Percentiles rank a stretch among this genome's conserved stretches.
Evolutionary conservation across 2,329 filamentous ascomycete species (phyloP).

Genomic region (Paecilomyces dactylethromorphus): DNA sequence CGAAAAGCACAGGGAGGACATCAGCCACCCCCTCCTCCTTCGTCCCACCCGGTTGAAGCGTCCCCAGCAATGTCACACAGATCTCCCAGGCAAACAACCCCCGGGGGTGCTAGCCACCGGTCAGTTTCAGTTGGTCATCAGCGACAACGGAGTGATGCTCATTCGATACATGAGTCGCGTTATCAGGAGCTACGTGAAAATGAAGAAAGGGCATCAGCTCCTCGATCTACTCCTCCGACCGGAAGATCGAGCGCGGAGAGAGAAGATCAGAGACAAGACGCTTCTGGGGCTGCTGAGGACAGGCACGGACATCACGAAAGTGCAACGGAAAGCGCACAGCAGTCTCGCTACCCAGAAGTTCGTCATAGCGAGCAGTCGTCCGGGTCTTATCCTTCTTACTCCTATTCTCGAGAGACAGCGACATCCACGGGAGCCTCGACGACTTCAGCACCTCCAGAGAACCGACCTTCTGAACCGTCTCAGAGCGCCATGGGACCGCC

Average conservation of each 20-base stretch:
- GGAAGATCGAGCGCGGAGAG: background rate
- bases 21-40: slow-evolving; percentile 44
- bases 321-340: slow-evolving; percentile 1
- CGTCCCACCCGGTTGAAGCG: slow-evolving; percentile 41
- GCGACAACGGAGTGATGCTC: slow-evolving; percentile 8
- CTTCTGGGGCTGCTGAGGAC: background rate
- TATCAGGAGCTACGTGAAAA: background rate
- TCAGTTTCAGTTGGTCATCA: slow-evolving; percentile 2
- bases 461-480: background rate
- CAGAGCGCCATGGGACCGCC: background rate
- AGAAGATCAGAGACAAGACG: background rate
- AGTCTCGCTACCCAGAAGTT: slow-evolving; percentile 3
- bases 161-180: background rate
- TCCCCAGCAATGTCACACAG: background rate
- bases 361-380: background rate
- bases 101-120: background rate
- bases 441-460: background rate
- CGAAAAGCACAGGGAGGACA: slow-evolving; percentile 63
- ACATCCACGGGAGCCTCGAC: background rate
- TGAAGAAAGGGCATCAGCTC: background rate
- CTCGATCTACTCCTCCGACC: background rate
- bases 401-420: background rate
- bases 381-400: background rate
- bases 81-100: slow-evolving; percentile 3
- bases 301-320: background rate